Evolutionary conservation across 306 rosid species (phyloP).

Genomic region (Castanea sativa): DNA sequence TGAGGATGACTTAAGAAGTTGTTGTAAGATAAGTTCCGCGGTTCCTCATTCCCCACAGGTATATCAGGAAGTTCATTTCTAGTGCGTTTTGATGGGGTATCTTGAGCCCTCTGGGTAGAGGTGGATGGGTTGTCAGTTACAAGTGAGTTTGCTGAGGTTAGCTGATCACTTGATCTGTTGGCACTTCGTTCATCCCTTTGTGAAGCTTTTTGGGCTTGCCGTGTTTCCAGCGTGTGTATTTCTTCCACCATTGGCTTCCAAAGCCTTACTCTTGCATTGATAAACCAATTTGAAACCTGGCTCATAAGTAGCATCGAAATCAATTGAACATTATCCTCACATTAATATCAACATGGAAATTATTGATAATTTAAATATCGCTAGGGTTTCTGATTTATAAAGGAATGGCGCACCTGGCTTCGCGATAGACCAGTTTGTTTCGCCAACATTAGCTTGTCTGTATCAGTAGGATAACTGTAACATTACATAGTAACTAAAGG

Average conservation of each 20-base stretch:
- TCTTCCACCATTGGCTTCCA: conserved; percentile 99
- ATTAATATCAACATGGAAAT: neutral
- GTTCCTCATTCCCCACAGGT: conserved; percentile 32
- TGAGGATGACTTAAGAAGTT: conserved; percentile 44
- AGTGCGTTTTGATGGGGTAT: conserved; percentile 27
- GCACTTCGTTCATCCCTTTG: conserved; percentile 38
- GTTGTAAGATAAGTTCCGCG: conserved; percentile 35
- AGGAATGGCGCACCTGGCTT: conserved; percentile 59
- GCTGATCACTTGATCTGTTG: conserved; percentile 38
- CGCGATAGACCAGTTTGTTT: conserved; percentile 91
- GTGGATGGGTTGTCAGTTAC: conserved; percentile 52
- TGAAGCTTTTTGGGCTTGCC: conserved; percentile 49
- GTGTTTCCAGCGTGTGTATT: conserved; percentile 74
- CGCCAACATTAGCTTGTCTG: conserved; percentile 81
- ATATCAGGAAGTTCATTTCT: conserved; percentile 42
- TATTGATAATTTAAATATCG: neutral
- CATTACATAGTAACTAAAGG: neutral
- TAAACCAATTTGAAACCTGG: conserved; percentile 94
- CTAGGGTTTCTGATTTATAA: neutral
- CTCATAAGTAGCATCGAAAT: neutral
- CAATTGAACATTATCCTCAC: neutral
- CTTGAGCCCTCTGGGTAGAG: conserved; percentile 38
- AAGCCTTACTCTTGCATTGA: conserved; percentile 90
- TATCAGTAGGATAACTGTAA: conserved; percentile 82
- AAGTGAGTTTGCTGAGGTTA: conserved; percentile 42